Evolutionary conservation across 768 basidiomycete genomes (phyloP).

Genomic region (Russula virescens): DNA sequence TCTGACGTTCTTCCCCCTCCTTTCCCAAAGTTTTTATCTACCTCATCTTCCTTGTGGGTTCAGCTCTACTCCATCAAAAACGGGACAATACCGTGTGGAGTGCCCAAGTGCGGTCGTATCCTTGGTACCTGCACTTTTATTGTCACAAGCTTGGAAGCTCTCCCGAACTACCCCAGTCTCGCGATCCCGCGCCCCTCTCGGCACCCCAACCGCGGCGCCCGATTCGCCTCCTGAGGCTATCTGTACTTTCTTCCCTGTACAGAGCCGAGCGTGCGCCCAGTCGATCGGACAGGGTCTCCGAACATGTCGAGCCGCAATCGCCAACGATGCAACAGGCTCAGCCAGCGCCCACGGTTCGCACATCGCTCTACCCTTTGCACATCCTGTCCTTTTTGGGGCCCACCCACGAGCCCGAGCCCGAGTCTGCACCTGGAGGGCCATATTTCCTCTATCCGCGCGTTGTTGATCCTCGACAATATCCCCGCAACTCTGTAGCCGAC

Average conservation of each 20-base stretch:
- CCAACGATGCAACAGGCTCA: not conserved
- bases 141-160: constrained; percentile 12
- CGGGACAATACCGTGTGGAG: constrained; percentile 15
- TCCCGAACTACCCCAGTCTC: not conserved
- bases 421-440: not conserved
- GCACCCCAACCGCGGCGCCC: constrained; percentile 22
- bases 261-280: constrained; percentile 4
- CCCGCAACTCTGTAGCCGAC: not conserved
- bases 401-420: not conserved
- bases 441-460: not conserved
- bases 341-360: not conserved
- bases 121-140: constrained; percentile 13
- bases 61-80: constrained; percentile 15
- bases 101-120: constrained; percentile 17
- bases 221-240: constrained; percentile 4
- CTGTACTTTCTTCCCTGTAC: constrained; percentile 4
- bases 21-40: constrained; percentile 15
- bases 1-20: not conserved
- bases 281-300: not conserved
- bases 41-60: constrained; percentile 9
- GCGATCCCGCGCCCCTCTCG: not conserved
- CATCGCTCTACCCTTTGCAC: constrained; percentile 14
- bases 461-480: not conserved
- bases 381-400: constrained; percentile 9
- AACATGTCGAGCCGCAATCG: not conserved